Percentiles rank a stretch among this genome's conserved stretches.
phyloP scores from a whole-genome alignment of 208 protist species.

The Tetramitus jugosus region DNA sequence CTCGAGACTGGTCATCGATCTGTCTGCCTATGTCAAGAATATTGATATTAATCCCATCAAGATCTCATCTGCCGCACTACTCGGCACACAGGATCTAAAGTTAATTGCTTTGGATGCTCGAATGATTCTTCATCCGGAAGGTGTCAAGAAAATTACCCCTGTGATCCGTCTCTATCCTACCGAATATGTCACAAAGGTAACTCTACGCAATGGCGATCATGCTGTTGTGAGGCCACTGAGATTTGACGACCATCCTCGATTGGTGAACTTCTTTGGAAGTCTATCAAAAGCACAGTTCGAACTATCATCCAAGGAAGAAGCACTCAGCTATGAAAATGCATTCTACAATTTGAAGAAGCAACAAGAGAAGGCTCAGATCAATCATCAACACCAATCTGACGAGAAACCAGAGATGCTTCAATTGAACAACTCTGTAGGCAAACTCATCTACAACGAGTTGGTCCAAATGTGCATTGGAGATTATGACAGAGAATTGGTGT shows the following conservation, averaged over 20 bases:
- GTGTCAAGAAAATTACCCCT: too few relatives aligned
- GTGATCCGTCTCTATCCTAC: neutral
- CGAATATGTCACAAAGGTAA: too few relatives aligned
- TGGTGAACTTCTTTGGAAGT: neutral
- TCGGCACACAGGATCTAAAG: too few relatives aligned
- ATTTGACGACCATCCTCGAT: neutral
- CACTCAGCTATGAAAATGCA: neutral
- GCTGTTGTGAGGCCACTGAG: neutral
- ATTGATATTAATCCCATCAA: neutral
- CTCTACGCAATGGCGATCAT: neutral
- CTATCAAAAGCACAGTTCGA: neutral
- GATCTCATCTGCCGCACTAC: too few relatives aligned
- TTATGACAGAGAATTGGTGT: conserved; percentile 2
- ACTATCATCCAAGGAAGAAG: neutral
- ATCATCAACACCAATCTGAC: too few relatives aligned
- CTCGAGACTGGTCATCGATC: neutral
- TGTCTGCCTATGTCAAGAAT: neutral
- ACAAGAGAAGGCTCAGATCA: neutral
- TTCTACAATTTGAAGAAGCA: neutral
- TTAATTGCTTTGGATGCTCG: too few relatives aligned
- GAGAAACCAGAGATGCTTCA: too few relatives aligned
- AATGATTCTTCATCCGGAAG: too few relatives aligned
- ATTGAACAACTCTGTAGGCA: too few relatives aligned
- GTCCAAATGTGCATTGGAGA: neutral
- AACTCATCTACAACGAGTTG: neutral